Evolutionary conservation across 805 yeast genomes (phyloP).

Genomic region (Candida hispaniensis): DNA sequence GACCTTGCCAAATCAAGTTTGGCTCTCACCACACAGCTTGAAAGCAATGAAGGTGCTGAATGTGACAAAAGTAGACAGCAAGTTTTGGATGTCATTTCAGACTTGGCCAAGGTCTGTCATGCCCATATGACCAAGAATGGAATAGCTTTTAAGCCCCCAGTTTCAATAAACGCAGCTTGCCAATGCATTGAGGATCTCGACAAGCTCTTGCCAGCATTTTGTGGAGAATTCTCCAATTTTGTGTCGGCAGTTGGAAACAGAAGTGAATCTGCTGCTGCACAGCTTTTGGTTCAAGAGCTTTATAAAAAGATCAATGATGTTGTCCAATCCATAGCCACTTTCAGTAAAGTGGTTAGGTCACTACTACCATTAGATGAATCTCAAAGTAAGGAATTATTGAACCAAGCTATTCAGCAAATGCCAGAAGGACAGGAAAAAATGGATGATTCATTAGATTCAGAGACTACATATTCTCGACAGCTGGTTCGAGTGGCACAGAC

Average conservation of each 20-base stretch:
- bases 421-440: constrained; percentile 9
- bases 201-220: constrained; percentile 9
- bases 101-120: constrained; percentile 47
- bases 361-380: constrained; percentile 8
- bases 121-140: constrained; percentile 76
- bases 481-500: constrained; percentile 16
- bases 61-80: constrained; percentile 27
- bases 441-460: constrained; percentile 2
- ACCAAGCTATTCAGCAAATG: constrained; percentile 7
- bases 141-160: constrained; percentile 53
- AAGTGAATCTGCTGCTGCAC: constrained; percentile 9
- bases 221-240: constrained; percentile 12
- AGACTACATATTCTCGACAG: constrained; percentile 8
- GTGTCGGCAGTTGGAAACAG: constrained; percentile 11
- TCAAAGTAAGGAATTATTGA: too few species aligned
- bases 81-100: constrained; percentile 49
- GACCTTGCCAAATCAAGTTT: too few species aligned
- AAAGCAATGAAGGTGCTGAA: too few species aligned
- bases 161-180: constrained; percentile 39
- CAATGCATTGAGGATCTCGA: constrained; percentile 36
- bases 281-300: constrained; percentile 9
- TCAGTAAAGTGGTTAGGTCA: constrained; percentile 7
- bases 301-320: constrained; percentile 9
- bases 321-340: constrained; percentile 3
- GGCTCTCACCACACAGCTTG: too few species aligned